Percentiles rank a stretch among this genome's conserved stretches.
Evolutionary conservation across 2,329 filamentous ascomycete species (phyloP).

Genomic region (Amauroascus verrucosus): DNA sequence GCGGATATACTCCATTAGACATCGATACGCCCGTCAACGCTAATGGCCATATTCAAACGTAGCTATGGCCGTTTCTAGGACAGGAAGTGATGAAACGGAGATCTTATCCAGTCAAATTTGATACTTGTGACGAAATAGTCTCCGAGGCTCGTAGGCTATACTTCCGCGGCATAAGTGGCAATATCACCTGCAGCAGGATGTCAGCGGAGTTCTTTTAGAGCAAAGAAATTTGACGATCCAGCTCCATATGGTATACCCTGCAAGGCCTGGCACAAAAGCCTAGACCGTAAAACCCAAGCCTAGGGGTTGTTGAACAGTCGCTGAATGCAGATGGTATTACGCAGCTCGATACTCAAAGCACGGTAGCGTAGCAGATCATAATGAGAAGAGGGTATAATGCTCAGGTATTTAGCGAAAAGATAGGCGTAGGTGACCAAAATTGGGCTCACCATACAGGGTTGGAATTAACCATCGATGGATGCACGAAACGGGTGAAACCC

Average conservation of each 20-base stretch:
- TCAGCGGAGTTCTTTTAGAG: too few species aligned
- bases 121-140: neutral
- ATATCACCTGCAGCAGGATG: too few species aligned
- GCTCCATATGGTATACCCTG: too few species aligned
- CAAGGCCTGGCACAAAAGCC: too few species aligned
- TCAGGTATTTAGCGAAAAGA: neutral
- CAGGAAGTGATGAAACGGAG: neutral
- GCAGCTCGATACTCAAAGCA: too few species aligned
- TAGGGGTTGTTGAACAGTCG: too few species aligned
- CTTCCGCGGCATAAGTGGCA: too few species aligned
- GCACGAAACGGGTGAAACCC: neutral
- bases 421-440: neutral
- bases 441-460: neutral
- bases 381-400: too few species aligned
- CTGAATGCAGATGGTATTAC: too few species aligned
- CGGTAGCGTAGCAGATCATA: too few species aligned
- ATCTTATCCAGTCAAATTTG: neutral
- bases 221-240: neutral
- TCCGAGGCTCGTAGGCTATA: neutral
- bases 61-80: neutral
- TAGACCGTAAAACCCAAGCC: too few species aligned
- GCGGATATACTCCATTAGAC: constrained; percentile 1
- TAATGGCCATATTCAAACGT: neutral
- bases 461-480: neutral
- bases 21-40: neutral